Conservation (phyloP, 345 rosid species). For the Populus euphratica region DNA sequence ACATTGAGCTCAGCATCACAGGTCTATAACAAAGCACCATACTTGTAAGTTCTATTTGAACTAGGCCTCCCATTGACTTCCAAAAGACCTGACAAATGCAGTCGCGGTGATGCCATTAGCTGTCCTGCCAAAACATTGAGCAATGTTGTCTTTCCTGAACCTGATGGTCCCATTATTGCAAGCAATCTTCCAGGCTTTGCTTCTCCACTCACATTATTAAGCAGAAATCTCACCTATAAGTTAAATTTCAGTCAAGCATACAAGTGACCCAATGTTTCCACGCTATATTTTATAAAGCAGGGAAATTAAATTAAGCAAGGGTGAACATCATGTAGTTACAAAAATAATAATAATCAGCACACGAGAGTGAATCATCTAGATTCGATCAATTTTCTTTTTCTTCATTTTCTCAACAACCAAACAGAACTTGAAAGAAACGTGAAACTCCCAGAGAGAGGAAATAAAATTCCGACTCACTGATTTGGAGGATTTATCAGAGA, state of each 20-base stretch:
- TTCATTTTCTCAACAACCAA: conserved; percentile 14
- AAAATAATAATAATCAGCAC: too few species aligned
- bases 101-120: conserved; percentile 54
- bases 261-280: too few species aligned
- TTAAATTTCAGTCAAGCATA: not conserved
- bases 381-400: not conserved
- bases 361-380: too few species aligned
- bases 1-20: not conserved
- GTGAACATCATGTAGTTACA: too few species aligned
- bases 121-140: conserved; percentile 90
- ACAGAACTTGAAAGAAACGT: not conserved
- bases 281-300: too few species aligned
- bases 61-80: conserved; percentile 73
- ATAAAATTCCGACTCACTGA: conserved; percentile 42
- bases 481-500: conserved; percentile 70
- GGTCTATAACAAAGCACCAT: conserved; percentile 10
- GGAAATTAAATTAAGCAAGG: too few species aligned
- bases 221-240: conserved; percentile 72
- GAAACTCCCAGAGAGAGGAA: not conserved
- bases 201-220: conserved; percentile 82
- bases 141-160: conserved; percentile 96
- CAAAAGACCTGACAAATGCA: conserved; percentile 86
- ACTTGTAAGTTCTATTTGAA: conserved; percentile 70
- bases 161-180: conserved; percentile 97
- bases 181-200: conserved; percentile 90